These are phyloP conservation scores for Harringtonia aguacate DNA, from an alignment of 2,329 filamentous ascomycete genomes.

Conservation along the genomic window DNA sequence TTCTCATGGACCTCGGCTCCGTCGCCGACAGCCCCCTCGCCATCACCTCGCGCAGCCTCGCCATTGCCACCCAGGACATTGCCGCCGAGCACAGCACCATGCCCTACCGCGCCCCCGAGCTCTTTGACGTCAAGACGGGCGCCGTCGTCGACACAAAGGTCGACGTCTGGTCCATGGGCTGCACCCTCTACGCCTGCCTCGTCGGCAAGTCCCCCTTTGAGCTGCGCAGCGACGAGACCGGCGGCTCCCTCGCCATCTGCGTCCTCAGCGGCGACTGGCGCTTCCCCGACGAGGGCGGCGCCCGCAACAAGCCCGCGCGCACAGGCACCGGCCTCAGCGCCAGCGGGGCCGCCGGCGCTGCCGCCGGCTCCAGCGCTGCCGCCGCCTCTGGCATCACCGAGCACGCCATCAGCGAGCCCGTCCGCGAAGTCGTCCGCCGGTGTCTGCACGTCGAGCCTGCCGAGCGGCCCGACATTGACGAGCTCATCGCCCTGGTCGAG, in stretches of 20 bases:
- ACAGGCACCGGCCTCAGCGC: conserved; percentile 17
- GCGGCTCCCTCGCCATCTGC: conserved; percentile 84
- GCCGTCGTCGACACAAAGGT: conserved; percentile 89
- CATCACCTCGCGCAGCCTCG: conserved; percentile 82
- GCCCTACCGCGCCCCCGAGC: conserved; percentile 94
- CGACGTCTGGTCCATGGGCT: conserved; percentile 95
- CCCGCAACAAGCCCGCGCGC: conserved; percentile 10
- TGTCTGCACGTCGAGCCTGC: conserved; percentile 80
- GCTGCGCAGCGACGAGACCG: conserved; percentile 89
- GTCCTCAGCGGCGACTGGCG: conserved; percentile 91
- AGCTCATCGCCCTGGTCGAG: conserved; percentile 72
- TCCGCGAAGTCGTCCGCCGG: conserved; percentile 77
- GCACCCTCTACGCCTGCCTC: conserved; percentile 93
- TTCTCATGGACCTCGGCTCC: conserved; percentile 95
- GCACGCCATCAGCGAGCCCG: conserved; percentile 61
- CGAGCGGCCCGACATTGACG: conserved; percentile 78
- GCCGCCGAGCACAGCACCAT: conserved; percentile 96
- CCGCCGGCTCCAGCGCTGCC: conserved; percentile 16
- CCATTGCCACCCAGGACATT: conserved; percentile 84
- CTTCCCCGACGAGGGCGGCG: conserved; percentile 72
- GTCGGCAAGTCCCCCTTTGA: conserved; percentile 97
- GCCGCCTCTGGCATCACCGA: conserved; percentile 24
- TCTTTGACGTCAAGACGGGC: conserved; percentile 95
- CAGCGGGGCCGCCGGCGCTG: conserved; percentile 16
- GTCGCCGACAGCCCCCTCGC: conserved; percentile 77